Conservation (phyloP, 1,139 yeast species). For the Suhomyces bolitotheri region DNA sequence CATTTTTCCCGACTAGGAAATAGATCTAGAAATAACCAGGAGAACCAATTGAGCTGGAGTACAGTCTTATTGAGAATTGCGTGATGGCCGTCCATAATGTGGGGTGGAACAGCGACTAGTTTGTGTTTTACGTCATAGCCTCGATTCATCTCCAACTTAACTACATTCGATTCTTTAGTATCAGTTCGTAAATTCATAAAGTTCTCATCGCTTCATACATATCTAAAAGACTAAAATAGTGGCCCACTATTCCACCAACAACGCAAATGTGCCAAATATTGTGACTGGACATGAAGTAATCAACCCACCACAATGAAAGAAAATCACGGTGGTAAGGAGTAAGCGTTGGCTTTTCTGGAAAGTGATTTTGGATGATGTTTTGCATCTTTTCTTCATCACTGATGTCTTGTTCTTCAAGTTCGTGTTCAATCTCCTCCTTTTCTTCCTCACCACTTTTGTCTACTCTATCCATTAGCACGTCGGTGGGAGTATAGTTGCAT, state of each 20-base stretch:
- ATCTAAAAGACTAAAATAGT: constrained; percentile 72
- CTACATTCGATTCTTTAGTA: too few relatives aligned
- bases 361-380: constrained; percentile 50
- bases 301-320: constrained; percentile 82
- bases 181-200: background rate
- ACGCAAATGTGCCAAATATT: constrained; percentile 94
- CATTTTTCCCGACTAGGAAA: too few relatives aligned
- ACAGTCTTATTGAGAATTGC: too few relatives aligned
- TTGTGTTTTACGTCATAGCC: too few relatives aligned
- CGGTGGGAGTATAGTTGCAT: constrained; percentile 25
- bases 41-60: too few relatives aligned
- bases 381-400: constrained; percentile 28
- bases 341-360: constrained; percentile 49
- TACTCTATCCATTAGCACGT: constrained; percentile 37
- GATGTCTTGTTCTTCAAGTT: constrained; percentile 8
- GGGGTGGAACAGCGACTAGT: too few relatives aligned
- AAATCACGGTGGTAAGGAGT: constrained; percentile 50
- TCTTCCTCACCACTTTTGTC: constrained; percentile 49
- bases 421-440: constrained; percentile 27
- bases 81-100: too few relatives aligned
- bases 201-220: constrained; percentile 49
- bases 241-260: constrained; percentile 82
- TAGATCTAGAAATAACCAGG: too few relatives aligned
- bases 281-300: constrained; percentile 73
- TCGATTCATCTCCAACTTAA: too few relatives aligned